These are phyloP conservation scores for Picochlorum sp. DNA, from an alignment of 139 green algal genomes.

Conservation along the genomic window DNA sequence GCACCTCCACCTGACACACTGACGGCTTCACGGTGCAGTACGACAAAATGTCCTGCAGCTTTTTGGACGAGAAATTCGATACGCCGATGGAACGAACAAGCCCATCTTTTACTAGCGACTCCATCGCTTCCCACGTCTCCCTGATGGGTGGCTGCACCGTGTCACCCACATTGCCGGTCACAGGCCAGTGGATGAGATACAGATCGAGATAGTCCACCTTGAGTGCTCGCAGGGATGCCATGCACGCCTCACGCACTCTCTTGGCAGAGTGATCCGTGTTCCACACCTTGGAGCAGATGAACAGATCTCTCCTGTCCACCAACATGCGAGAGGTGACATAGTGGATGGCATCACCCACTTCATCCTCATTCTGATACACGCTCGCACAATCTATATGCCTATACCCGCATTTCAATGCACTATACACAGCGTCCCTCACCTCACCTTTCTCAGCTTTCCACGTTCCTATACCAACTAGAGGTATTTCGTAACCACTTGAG, in stretches of 20 bases:
- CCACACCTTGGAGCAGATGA: conserved; percentile 66
- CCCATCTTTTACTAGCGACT: conserved; percentile 55
- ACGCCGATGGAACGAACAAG: conserved; percentile 70
- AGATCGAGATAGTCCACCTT: conserved; percentile 78
- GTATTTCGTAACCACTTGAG: conserved; percentile 21
- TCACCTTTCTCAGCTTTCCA: conserved; percentile 41
- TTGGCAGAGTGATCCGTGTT: conserved; percentile 24
- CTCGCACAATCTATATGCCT: conserved; percentile 44
- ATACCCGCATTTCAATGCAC: conserved; percentile 34
- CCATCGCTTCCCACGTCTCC: conserved; percentile 40
- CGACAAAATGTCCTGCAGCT: conserved; percentile 54
- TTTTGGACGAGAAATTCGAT: conserved; percentile 66
- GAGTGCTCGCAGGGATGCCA: conserved; percentile 58
- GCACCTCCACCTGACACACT: conserved; percentile 79
- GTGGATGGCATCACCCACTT: conserved; percentile 34
- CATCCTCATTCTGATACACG: conserved; percentile 43
- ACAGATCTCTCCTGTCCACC: conserved; percentile 48
- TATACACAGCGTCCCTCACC: conserved; percentile 26
- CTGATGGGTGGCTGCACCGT: conserved; percentile 37
- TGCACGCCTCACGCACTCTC: conserved; percentile 21
- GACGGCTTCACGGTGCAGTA: conserved; percentile 45
- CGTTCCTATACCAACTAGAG: conserved; percentile 35
- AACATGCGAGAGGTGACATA: conserved; percentile 11
- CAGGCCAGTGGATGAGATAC: conserved; percentile 69
- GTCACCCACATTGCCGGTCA: conserved; percentile 46